Percentiles rank a stretch among this genome's conserved stretches.
These are phyloP conservation scores for Lodderomyces orthopsilosis DNA, from an alignment of 1,139 yeast species.

Conservation along the genomic window DNA sequence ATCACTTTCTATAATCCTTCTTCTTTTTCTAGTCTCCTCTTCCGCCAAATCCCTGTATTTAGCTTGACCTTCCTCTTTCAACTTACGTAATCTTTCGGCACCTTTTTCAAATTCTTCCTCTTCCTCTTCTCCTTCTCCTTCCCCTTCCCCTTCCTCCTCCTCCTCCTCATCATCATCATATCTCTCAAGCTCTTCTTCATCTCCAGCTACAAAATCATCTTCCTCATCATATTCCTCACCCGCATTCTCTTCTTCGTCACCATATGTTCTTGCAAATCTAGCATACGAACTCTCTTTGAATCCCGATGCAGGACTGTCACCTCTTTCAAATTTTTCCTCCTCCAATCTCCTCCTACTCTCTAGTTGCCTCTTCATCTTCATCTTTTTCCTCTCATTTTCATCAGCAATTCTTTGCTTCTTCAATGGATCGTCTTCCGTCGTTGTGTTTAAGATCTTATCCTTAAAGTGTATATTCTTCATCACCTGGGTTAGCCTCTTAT, in stretches of 20 bases:
- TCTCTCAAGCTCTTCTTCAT: constrained; percentile 47
- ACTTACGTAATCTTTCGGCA: constrained; percentile 59
- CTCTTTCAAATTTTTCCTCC: constrained; percentile 40
- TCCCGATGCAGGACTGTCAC: constrained; percentile 21
- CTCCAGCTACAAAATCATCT: constrained; percentile 41
- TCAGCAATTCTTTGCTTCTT: constrained; percentile 78
- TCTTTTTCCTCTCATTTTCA: constrained; percentile 68
- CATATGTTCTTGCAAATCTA: constrained; percentile 39
- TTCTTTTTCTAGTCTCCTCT: constrained; percentile 47
- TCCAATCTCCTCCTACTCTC: constrained; percentile 51
- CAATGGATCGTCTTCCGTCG: constrained; percentile 86
- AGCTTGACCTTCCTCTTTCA: constrained; percentile 58
- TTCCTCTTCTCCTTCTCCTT: constrained; percentile 57
- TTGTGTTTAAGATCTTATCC: constrained; percentile 58
- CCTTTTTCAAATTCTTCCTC: constrained; percentile 58
- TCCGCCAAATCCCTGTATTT: constrained; percentile 44
- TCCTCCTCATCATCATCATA: constrained; percentile 41
- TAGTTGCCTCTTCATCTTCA: constrained; percentile 67
- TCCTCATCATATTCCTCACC: constrained; percentile 27
- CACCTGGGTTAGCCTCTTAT: constrained; percentile 74
- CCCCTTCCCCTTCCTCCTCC: constrained; percentile 38
- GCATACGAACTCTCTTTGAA: constrained; percentile 37
- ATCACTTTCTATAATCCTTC: constrained; percentile 46
- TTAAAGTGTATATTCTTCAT: constrained; percentile 64
- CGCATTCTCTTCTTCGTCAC: constrained; percentile 31